These are phyloP conservation scores for Aspergillus spinulosporus DNA, from an alignment of 2,329 filamentous ascomycete species.

Conservation along the genomic window DNA sequence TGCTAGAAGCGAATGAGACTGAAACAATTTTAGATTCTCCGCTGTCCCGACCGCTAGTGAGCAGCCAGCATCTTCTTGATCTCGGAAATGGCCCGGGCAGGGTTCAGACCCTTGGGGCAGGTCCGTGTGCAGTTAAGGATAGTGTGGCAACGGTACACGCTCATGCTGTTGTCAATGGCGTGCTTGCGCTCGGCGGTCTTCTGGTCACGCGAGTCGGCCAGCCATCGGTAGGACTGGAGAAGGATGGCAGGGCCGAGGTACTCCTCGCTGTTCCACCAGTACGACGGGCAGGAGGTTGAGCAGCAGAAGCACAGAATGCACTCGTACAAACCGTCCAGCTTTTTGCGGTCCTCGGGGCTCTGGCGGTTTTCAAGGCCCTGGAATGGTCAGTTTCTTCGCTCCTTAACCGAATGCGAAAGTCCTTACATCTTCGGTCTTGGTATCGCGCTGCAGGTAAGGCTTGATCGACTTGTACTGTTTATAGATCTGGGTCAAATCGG, in stretches of 20 bases:
- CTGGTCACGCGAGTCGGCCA: constrained; percentile 93
- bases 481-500: constrained; percentile 98
- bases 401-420: neutral
- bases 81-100: constrained; percentile 89
- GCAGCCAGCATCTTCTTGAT: constrained; percentile 95
- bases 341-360: constrained; percentile 86
- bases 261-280: constrained; percentile 99
- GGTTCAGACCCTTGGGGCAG: constrained; percentile 98
- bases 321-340: constrained; percentile 97
- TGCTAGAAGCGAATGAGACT: constrained; percentile 18
- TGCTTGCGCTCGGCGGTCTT: constrained; percentile 82
- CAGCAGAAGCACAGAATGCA: constrained; percentile 99
- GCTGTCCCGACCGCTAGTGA: constrained; percentile 23
- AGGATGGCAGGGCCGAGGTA: constrained; percentile 97
- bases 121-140: constrained; percentile 98
- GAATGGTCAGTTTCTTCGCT: constrained; percentile 8
- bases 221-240: constrained; percentile 96
- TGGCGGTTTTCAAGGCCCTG: constrained; percentile 92
- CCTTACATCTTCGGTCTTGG: constrained; percentile 77
- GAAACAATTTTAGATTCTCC: constrained; percentile 17
- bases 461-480: constrained; percentile 99
- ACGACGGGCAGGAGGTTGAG: constrained; percentile 98
- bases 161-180: constrained; percentile 97
- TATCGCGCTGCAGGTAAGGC: constrained; percentile 93
- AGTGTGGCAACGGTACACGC: constrained; percentile 96